Percentiles rank a stretch among this genome's conserved stretches.
phyloP scores from a whole-genome alignment of 140 eudicot species.

The Stevia rebaudiana region DNA sequence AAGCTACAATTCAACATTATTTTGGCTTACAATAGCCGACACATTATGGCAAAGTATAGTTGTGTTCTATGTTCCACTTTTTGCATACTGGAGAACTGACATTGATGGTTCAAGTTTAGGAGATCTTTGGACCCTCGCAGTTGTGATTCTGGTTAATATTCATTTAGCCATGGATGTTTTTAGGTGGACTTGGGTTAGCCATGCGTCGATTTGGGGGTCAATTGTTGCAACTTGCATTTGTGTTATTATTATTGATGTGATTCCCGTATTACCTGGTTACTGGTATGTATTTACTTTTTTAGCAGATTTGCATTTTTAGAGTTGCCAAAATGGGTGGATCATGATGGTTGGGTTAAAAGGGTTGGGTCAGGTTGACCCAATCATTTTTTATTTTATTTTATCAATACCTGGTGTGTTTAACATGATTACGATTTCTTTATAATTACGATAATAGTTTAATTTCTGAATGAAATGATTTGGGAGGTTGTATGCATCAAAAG shows the following conservation, averaged over 20 bases:
- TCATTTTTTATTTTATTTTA: not conserved
- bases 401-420: not conserved
- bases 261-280: conserved; percentile 79
- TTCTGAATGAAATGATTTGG: not conserved
- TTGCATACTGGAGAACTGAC: conserved; percentile 65
- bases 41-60: conserved; percentile 92
- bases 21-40: conserved; percentile 84
- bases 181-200: conserved; percentile 86
- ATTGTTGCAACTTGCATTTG: conserved; percentile 71
- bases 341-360: not conserved
- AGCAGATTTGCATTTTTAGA: not conserved
- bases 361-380: not conserved
- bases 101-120: conserved; percentile 79
- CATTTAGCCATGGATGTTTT: conserved; percentile 93
- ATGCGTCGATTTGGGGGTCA: conserved; percentile 87
- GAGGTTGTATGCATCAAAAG: not conserved
- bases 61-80: conserved; percentile 60
- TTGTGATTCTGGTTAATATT: conserved; percentile 70
- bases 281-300: conserved; percentile 49
- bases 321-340: not conserved
- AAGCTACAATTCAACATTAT: conserved; percentile 59
- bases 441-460: not conserved
- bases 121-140: conserved; percentile 88
- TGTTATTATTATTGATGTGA: conserved; percentile 62
- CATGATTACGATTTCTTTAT: not conserved